Base-by-base conservation (phyloP, 1,284 basidiomycete genomes). In the Prillingera fragicola region DNA sequence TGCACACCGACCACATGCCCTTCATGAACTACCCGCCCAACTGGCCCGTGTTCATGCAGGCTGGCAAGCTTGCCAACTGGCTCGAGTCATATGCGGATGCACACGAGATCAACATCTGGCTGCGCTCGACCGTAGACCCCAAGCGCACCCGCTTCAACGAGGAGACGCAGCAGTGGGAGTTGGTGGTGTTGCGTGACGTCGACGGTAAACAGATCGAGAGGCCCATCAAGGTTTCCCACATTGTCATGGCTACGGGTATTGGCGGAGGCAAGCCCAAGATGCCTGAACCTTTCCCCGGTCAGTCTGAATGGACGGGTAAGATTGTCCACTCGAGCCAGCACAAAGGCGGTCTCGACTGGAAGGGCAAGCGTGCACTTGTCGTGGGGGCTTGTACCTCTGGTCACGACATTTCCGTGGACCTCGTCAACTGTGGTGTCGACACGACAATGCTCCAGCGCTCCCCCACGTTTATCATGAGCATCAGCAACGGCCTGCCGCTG, bases 41-140 rank as follows among this genome's bases (percentile, higher is more conserved):
- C 42, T 56, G 60, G 65, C 67, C 63, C 10, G 49, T 47, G 34
- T 65, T 48, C 51, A 64, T 55, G 17, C 59, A 59, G 14, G 63
- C 58, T 13, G 65, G 64, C 33, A 70, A 82, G 77, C 74, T 85
- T 12, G 82, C 79, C 1, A 78, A 81, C 56, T 85, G 81, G 79
- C 73, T 84, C 7, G 81, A 84, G 62, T 70, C 69, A 22, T 85
- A 83, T 62, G 82, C 80, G 3, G 74, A 80, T 31, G 64, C 76
- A 1, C 71, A 84, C 56, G 82, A 84, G 54, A 62, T 84, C 31
- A 78, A 81, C 63, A 73, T 81, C 19, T 84, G 83, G 82, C 79
- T 77, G 2, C 77, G 77, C 7, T 73, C 79, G 1, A 75, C 63
- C 3, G 71, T 81, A 8, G 72, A 63, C 28, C 60, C 62, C 3